Evolutionary conservation across 108 stramenopile species (phyloP).

Genomic region (Cyclotella cryptica): DNA sequence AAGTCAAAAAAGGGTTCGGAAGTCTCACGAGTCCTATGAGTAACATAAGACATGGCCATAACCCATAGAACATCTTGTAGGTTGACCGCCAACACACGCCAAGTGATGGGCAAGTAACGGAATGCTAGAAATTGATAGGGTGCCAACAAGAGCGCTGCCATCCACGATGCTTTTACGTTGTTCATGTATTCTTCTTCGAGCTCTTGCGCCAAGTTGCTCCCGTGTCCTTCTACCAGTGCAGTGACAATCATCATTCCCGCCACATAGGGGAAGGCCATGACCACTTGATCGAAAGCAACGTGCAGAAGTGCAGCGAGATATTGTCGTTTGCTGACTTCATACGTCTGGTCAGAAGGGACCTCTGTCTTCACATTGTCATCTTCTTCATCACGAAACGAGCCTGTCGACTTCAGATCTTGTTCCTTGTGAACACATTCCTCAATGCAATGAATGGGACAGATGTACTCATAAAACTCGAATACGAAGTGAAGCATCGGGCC

Average conservation of each 20-base stretch:
- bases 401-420: not conserved
- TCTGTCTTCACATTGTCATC: not conserved
- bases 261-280: constrained; percentile 43
- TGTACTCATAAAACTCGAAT: constrained; percentile 25
- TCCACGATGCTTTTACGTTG: constrained; percentile 26
- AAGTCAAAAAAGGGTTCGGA: constrained; percentile 15
- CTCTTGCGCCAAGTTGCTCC: constrained; percentile 17
- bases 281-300: constrained; percentile 37
- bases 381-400: not conserved
- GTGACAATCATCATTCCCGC: constrained; percentile 40
- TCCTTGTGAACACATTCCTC: constrained; percentile 8
- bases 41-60: constrained; percentile 35
- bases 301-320: constrained; percentile 30
- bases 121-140: constrained; percentile 39
- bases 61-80: constrained; percentile 32
- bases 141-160: constrained; percentile 25
- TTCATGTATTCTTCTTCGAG: constrained; percentile 34
- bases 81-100: constrained; percentile 32
- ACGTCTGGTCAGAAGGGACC: not conserved
- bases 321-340: constrained; percentile 14
- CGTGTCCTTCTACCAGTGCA: constrained; percentile 36
- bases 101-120: constrained; percentile 23
- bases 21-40: constrained; percentile 34
- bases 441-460: constrained; percentile 26
- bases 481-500: constrained; percentile 30